These are phyloP conservation scores for Harringtonia aguacate DNA, from an alignment of 2,329 filamentous ascomycete genomes.

Conservation along the genomic window DNA sequence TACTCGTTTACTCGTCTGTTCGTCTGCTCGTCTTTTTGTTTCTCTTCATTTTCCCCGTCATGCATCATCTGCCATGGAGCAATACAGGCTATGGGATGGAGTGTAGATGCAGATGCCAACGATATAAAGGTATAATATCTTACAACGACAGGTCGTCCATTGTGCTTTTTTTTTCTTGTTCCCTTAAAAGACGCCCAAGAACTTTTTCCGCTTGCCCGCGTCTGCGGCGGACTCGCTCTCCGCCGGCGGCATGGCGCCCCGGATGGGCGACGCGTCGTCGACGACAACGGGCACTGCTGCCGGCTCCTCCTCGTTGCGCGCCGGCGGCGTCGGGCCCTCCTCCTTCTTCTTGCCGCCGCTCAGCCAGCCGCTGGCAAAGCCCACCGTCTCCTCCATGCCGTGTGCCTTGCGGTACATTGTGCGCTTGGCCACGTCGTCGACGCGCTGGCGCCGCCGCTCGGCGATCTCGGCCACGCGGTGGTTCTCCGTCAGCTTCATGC, in stretches of 20 bases:
- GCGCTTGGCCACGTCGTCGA: constrained; percentile 83
- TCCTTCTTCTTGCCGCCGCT: constrained; percentile 10
- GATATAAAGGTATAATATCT: too few species aligned
- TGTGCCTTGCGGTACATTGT: constrained; percentile 77
- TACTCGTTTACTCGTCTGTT: neutral
- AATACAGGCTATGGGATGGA: too few species aligned
- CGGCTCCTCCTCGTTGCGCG: constrained; percentile 22
- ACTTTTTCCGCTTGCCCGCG: constrained; percentile 52
- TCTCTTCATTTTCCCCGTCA: too few species aligned
- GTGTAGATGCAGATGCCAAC: too few species aligned
- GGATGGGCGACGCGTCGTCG: constrained; percentile 19
- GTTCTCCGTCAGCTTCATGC: constrained; percentile 66
- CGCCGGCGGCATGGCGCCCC: neutral
- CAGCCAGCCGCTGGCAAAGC: constrained; percentile 24
- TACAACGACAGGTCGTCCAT: too few species aligned
- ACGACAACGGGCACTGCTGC: constrained; percentile 22
- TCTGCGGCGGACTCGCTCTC: constrained; percentile 30
- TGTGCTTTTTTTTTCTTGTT: too few species aligned
- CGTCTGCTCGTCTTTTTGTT: too few species aligned
- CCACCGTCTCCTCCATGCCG: constrained; percentile 57
- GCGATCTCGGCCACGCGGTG: constrained; percentile 58
- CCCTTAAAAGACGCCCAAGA: constrained; percentile 72
- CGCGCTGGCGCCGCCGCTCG: constrained; percentile 60
- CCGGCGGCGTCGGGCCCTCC: constrained; percentile 12
- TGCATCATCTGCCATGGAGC: too few species aligned